Evolutionary conservation across 1,284 basidiomycete species (phyloP).

Genomic region (Mixia osmundae): DNA sequence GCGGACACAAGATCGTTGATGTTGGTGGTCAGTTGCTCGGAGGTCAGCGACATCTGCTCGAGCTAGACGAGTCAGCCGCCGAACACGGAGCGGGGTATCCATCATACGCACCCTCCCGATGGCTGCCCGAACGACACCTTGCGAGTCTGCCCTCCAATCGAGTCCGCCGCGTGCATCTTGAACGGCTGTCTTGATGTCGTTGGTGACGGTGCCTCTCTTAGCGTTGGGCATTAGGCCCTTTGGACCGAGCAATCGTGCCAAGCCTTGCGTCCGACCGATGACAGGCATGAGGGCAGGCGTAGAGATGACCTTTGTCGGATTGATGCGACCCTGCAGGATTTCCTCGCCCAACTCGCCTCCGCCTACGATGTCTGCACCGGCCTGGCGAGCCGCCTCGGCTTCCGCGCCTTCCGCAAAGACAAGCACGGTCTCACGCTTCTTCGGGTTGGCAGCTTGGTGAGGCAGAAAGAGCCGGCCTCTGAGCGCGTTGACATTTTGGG

Average conservation of each 20-base stretch:
- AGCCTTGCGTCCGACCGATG: conserved; percentile 39
- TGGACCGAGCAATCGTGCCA: conserved; percentile 77
- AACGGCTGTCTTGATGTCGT: conserved; percentile 59
- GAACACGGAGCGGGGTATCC: too few relatives aligned
- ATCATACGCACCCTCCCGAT: too few relatives aligned
- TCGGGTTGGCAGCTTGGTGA: conserved; percentile 38
- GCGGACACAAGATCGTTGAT: too few relatives aligned
- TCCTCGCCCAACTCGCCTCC: conserved; percentile 58
- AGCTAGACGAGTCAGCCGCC: too few relatives aligned
- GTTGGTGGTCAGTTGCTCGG: too few relatives aligned
- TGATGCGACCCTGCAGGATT: conserved; percentile 41
- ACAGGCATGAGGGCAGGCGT: conserved; percentile 53
- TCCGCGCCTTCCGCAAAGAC: conserved; percentile 54
- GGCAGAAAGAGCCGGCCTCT: conserved; percentile 50
- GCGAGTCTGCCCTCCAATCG: conserved; percentile 50
- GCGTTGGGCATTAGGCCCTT: conserved; percentile 87
- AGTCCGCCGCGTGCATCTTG: conserved; percentile 52
- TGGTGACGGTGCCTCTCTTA: conserved; percentile 78
- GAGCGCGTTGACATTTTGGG: conserved; percentile 34
- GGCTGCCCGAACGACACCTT: neutral
- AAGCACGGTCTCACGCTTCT: conserved; percentile 45
- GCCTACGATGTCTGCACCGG: conserved; percentile 67
- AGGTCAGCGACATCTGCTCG: too few relatives aligned
- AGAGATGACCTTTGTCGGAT: conserved; percentile 56
- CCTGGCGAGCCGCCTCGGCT: conserved; percentile 48